phyloP scores from a whole-genome alignment of 345 rosid genomes.

The Pugionium dolabratum region DNA sequence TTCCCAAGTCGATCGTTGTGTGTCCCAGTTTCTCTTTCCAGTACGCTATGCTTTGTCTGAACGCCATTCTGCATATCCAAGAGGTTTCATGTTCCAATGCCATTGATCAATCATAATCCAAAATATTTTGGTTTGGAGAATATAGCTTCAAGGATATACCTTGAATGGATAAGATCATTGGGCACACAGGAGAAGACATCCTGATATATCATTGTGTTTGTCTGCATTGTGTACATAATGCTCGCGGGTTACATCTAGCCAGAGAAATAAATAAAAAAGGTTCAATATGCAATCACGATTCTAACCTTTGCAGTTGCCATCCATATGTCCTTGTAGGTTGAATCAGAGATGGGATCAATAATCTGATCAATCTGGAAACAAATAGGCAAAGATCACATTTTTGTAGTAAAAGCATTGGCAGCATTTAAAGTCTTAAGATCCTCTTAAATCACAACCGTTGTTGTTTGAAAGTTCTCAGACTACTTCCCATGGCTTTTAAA shows the following conservation, averaged over 20 bases:
- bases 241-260: conserved; percentile 17
- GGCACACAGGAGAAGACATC: conserved; percentile 93
- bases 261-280: background rate
- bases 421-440: conserved; percentile 14
- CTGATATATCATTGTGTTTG: conserved; percentile 78
- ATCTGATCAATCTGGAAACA: conserved; percentile 63
- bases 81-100: background rate
- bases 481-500: conserved; percentile 15
- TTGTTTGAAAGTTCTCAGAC: conserved; percentile 10
- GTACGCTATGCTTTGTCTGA: conserved; percentile 61
- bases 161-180: conserved; percentile 81
- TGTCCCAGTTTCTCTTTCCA: conserved; percentile 87
- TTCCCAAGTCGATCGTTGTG: conserved; percentile 88
- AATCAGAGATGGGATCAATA: conserved; percentile 77
- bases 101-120: conserved; percentile 10
- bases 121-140: background rate
- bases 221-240: conserved; percentile 48
- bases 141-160: conserved; percentile 44
- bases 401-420: background rate
- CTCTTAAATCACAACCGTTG: conserved; percentile 18
- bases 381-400: conserved; percentile 19
- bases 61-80: conserved; percentile 42
- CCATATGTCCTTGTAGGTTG: conserved; percentile 89
- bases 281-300: conserved; percentile 5
- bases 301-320: conserved; percentile 84